Evolutionary conservation across 805 yeast species (phyloP).

Genomic region (Hemisphaericaspora nanyangensis): DNA sequence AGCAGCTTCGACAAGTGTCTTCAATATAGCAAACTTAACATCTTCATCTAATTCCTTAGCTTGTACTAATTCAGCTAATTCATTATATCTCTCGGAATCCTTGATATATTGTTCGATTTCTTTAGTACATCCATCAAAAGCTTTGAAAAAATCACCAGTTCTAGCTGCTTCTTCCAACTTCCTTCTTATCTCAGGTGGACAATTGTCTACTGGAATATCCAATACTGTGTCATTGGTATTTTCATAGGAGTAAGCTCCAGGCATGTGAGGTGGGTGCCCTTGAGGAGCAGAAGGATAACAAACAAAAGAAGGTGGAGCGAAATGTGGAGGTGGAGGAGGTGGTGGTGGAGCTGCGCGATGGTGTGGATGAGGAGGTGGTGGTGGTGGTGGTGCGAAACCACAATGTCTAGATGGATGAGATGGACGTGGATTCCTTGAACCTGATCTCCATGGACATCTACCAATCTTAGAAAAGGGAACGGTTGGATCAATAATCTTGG

Average conservation of each 20-base stretch:
- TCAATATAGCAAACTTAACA: slow-evolving; percentile 19
- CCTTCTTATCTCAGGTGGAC: slow-evolving; percentile 12
- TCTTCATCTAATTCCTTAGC: slow-evolving; percentile 15
- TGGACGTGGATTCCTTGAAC: too few relatives aligned
- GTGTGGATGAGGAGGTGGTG: background rate
- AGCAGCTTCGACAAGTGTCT: slow-evolving; percentile 15
- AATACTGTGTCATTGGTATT: slow-evolving; percentile 13
- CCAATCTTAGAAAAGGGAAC: background rate
- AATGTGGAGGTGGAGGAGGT: background rate
- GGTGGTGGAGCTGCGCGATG: background rate
- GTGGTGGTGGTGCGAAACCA: background rate
- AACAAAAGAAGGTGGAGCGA: background rate
- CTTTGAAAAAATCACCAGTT: slow-evolving; percentile 6
- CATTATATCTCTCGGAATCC: slow-evolving; percentile 21
- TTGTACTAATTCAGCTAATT: slow-evolving; percentile 15
- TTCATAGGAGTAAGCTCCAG: background rate
- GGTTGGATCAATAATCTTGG: slow-evolving; percentile 21
- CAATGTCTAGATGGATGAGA: too few relatives aligned
- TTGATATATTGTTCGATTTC: slow-evolving; percentile 14
- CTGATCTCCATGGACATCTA: background rate
- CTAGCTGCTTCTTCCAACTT: slow-evolving; percentile 12
- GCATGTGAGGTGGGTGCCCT: background rate
- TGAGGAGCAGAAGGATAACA: background rate
- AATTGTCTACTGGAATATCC: slow-evolving; percentile 24
- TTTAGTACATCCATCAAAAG: slow-evolving; percentile 14